phyloP scores from a whole-genome alignment of 164 flowering plant genomes.

The Tinospora cordifolia region DNA sequence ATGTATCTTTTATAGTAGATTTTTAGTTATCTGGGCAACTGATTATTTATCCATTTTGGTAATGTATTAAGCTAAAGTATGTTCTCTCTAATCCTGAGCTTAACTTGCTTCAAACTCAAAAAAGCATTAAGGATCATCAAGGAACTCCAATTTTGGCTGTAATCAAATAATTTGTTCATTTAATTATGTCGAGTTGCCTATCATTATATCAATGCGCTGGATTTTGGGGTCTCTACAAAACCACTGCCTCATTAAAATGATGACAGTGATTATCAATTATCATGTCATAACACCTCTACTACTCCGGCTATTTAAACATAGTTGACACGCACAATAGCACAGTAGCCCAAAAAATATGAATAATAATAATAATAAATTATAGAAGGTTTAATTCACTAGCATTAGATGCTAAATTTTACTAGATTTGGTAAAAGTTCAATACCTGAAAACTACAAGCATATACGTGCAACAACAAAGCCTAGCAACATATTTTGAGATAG shows the following conservation, averaged over 20 bases:
- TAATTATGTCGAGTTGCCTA: too few relatives aligned
- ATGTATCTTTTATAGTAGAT: too few relatives aligned
- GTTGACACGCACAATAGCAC: too few relatives aligned
- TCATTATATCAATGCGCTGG: neutral
- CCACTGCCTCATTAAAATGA: too few relatives aligned
- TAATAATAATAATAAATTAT: neutral
- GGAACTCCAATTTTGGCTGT: neutral
- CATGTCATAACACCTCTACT: too few relatives aligned
- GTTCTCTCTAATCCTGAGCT: neutral
- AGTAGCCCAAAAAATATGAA: too few relatives aligned
- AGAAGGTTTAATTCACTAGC: neutral
- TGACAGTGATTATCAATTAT: too few relatives aligned
- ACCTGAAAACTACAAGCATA: neutral
- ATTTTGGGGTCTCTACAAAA: neutral
- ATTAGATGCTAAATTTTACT: neutral
- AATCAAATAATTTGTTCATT: neutral
- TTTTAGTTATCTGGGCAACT: neutral
- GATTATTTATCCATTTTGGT: neutral
- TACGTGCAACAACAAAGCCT: slow-evolving; percentile 8
- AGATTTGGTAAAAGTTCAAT: neutral
- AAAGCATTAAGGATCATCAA: too few relatives aligned
- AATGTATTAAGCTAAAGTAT: neutral
- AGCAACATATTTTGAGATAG: slow-evolving; percentile 70
- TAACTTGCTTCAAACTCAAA: too few relatives aligned
- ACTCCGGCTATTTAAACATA: too few relatives aligned